Evolutionary conservation across 371 early-diverging fungal species (phyloP).

Genomic region (Parasitella parasitica): DNA sequence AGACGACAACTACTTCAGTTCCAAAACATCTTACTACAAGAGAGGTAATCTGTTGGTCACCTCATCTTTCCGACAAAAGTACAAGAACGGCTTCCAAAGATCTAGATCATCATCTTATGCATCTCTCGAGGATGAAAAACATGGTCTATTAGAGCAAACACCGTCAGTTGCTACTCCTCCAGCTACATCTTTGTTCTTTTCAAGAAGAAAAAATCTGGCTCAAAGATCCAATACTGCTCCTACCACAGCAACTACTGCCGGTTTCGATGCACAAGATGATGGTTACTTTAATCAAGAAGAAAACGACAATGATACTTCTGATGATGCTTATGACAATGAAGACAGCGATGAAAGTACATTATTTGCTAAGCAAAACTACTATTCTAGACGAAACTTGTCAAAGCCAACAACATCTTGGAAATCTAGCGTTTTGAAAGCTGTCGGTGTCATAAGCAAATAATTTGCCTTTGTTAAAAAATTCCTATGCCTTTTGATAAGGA

Average conservation of each 20-base stretch:
- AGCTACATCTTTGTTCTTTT: background rate
- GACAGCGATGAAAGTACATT: background rate
- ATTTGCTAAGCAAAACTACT: background rate
- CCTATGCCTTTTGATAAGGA: background rate
- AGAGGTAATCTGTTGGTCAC: background rate
- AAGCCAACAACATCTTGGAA: background rate
- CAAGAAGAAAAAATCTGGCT: background rate
- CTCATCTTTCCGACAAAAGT: slow-evolving; percentile 1
- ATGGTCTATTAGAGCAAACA: background rate
- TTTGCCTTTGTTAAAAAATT: background rate
- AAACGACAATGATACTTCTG: background rate
- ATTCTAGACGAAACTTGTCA: background rate
- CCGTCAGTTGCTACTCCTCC: background rate
- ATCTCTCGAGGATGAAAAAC: background rate
- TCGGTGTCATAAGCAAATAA: slow-evolving; percentile 1
- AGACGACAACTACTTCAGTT: background rate
- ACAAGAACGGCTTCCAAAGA: background rate
- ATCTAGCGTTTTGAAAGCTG: background rate
- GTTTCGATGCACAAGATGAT: background rate
- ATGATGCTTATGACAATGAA: background rate
- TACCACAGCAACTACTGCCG: background rate
- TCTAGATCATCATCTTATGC: background rate
- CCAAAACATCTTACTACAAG: background rate
- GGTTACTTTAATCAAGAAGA: background rate
- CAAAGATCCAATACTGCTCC: slow-evolving; percentile 1